Evolutionary conservation across 345 rosid genomes (phyloP), one percentile per base, ranked within the genome.

Genomic region (Citrus sp.): DNA sequence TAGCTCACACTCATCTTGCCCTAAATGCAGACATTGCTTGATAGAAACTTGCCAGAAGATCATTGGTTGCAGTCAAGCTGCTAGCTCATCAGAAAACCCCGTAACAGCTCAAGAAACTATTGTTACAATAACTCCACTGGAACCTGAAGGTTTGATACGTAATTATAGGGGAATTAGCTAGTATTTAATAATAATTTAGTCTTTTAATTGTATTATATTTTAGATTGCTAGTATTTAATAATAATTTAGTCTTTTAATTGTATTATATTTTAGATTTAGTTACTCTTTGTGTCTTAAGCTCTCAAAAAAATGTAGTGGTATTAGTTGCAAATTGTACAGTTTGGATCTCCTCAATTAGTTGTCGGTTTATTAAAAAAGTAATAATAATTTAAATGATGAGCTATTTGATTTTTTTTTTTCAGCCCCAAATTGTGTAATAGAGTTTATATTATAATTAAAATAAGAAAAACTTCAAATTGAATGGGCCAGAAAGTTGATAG

Each of bases 11-110:
- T 90, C 99, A 24, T 93, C 98, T 3, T 95, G 99, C 80, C 99
- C 99, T n/a, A 93, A 94, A 16, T 95, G 99, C 87, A 87, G 99
- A 77, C 91, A 87, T 86, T 92, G 97, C 83, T 89, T 93, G 67
- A 82, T 90, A 14, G 91, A 88, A 75, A 92, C 94, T 4, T 92
- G 93, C 77, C 94, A 88, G n/a, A 93, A 93, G 87, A 93, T 92
- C 78, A 92, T 82, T 32, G 89, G 91, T 2, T 87, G 86, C 59
- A 42, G 58, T 38, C 89, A 83, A 78, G 40, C n/a, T 6, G 19
- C 82, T 55, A 78, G 83, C 82, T 60, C 94, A 51, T 77, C 92
- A 10, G 80, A 62, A 54, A 42, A 42, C 25, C 77, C 82, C 51
- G 81, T 75, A 30, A 83, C 85, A 58, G 70, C 67, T 40, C 90